Evolutionary conservation across 78 protist genomes (phyloP).

Genomic region (Tieghemostelium lacteum): DNA sequence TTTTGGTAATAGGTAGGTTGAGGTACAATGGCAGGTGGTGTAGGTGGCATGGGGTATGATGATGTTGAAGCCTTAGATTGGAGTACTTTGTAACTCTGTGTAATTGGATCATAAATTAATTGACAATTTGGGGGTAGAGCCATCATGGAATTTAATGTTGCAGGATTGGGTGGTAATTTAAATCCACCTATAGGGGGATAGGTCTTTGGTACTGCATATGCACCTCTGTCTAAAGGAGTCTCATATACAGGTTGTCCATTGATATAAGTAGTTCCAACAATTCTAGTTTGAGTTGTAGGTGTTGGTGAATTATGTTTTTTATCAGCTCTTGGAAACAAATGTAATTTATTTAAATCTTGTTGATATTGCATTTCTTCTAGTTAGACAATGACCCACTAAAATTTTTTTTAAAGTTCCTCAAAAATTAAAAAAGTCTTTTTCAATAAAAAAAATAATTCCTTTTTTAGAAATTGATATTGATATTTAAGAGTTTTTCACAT

Average conservation of each 20-base stretch:
- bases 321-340: neutral
- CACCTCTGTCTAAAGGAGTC: no score
- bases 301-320: no score
- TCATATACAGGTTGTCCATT: neutral
- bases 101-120: neutral
- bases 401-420: no score
- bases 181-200: neutral
- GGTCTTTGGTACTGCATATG: neutral
- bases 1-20: no score
- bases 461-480: no score
- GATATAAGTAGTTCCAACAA: neutral
- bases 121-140: neutral
- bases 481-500: no score
- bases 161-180: neutral
- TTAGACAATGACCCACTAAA: no score
- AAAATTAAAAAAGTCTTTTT: no score
- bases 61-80: neutral
- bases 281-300: neutral
- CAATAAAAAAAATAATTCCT: no score
- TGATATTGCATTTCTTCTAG: no score
- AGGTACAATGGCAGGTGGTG: neutral
- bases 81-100: neutral
- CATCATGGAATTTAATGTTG: no score
- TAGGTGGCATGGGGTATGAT: neutral
- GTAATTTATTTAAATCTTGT: neutral